Evolutionary conservation across 768 basidiomycete genomes (phyloP).

Genomic region (Strobilomyces confusus): DNA sequence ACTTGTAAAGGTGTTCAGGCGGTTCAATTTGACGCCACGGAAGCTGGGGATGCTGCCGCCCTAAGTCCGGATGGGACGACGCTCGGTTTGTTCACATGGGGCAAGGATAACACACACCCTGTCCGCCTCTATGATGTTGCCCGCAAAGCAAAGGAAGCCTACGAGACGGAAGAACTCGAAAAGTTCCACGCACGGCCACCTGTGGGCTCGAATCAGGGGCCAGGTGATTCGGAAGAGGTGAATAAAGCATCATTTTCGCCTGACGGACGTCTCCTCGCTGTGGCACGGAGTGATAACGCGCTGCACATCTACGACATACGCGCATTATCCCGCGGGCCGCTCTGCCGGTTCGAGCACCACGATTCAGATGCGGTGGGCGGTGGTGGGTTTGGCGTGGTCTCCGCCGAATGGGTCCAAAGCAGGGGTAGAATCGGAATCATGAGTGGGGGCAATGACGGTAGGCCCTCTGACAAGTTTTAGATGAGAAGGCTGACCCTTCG

Average conservation of each 20-base stretch:
- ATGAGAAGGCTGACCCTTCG: slow-evolving; percentile 2
- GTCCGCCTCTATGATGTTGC: slow-evolving; percentile 54
- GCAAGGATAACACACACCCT: slow-evolving; percentile 25
- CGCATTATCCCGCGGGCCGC: slow-evolving; percentile 40
- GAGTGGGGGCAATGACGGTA: slow-evolving; percentile 65
- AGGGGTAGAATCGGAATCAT: slow-evolving; percentile 44
- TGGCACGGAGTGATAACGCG: slow-evolving; percentile 56
- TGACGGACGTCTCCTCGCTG: slow-evolving; percentile 56
- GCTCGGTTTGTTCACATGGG: slow-evolving; percentile 32
- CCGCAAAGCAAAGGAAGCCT: slow-evolving; percentile 27
- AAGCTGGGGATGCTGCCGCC: slow-evolving; percentile 52
- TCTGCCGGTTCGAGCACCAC: slow-evolving; percentile 50
- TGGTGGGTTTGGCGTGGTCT: slow-evolving; percentile 45
- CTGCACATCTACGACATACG: slow-evolving; percentile 63
- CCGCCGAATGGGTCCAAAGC: slow-evolving; percentile 50
- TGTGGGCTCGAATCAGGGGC: background rate
- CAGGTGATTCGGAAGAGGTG: slow-evolving; percentile 38
- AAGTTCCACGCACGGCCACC: slow-evolving; percentile 25
- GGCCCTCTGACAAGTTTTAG: slow-evolving; percentile 11
- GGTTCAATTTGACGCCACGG: slow-evolving; percentile 41
- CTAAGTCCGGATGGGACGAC: slow-evolving; percentile 41
- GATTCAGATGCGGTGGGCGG: slow-evolving; percentile 30
- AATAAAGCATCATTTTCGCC: slow-evolving; percentile 52
- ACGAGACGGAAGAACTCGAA: slow-evolving; percentile 32
- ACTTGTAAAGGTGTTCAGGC: slow-evolving; percentile 17